Evolutionary conservation across 495 filamentous ascomycete genomes (phyloP).

Genomic region (Penicillium simplicissimum): DNA sequence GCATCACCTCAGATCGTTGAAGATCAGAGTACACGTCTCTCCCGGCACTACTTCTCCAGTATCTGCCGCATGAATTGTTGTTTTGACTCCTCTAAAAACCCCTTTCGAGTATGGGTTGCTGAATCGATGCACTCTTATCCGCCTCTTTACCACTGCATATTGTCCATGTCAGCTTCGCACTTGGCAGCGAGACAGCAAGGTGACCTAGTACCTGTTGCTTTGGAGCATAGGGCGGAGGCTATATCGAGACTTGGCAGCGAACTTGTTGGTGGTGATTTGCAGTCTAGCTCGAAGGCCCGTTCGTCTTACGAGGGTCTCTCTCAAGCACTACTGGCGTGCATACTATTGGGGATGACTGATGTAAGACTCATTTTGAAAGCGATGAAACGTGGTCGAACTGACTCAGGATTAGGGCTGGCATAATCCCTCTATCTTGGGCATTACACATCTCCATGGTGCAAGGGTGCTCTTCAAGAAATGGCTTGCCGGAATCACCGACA

Average conservation of each 20-base stretch:
- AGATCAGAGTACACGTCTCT: background rate
- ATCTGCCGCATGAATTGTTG: background rate
- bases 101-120: background rate
- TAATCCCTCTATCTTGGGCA: background rate
- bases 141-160: background rate
- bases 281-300: background rate
- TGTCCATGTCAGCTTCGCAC: background rate
- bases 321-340: background rate
- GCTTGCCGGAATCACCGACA: background rate
- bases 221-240: background rate
- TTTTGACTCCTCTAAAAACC: conserved; percentile 1
- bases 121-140: background rate
- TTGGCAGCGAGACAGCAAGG: background rate
- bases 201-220: background rate
- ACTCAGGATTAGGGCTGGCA: background rate
- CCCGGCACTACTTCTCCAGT: background rate
- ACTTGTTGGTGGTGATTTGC: background rate
- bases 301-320: background rate
- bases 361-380: background rate
- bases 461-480: conserved; percentile 1
- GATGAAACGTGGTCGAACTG: background rate
- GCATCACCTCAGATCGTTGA: background rate
- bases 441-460: background rate
- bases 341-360: background rate
- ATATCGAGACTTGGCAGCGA: background rate